These are phyloP conservation scores for Microsporum ferrugineum DNA, from an alignment of 2,329 filamentous ascomycete genomes.

Conservation along the genomic window DNA sequence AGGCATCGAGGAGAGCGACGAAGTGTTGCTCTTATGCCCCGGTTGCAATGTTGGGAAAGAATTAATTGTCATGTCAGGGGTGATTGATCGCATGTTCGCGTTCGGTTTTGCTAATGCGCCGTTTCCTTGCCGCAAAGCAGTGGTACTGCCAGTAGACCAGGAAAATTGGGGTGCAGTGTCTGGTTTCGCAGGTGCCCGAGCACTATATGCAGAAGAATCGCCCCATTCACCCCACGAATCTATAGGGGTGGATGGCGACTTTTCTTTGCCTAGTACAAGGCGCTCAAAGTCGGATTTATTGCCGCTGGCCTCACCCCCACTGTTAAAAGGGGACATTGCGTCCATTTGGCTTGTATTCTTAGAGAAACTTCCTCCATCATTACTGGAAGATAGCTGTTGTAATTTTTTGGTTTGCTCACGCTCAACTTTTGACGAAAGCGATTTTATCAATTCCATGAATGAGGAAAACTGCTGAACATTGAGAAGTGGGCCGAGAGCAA, in stretches of 20 bases:
- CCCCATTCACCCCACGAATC: constrained; percentile 26
- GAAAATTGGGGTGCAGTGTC: constrained; percentile 30
- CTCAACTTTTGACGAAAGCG: constrained; percentile 67
- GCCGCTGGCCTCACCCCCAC: constrained; percentile 38
- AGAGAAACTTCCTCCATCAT: constrained; percentile 39
- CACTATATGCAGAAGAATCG: constrained; percentile 21
- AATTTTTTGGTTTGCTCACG: constrained; percentile 80
- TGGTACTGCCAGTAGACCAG: constrained; percentile 25
- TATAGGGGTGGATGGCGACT: constrained; percentile 28
- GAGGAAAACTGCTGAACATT: constrained; percentile 77
- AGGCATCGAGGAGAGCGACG: background rate
- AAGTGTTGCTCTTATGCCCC: constrained; percentile 19
- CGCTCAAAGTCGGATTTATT: constrained; percentile 73
- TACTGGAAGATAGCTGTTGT: constrained; percentile 62
- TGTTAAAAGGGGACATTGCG: constrained; percentile 17
- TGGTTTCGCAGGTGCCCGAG: constrained; percentile 12
- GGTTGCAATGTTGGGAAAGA: constrained; percentile 38
- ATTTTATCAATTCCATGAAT: constrained; percentile 83
- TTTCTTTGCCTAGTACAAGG: constrained; percentile 64
- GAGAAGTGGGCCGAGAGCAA: constrained; percentile 80
- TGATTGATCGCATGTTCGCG: constrained; percentile 36
- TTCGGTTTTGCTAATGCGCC: constrained; percentile 14
- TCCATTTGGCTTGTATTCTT: constrained; percentile 22
- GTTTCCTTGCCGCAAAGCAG: background rate
- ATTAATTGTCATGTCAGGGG: constrained; percentile 40